Evolutionary conservation across 306 rosid genomes (phyloP), one percentile per base, ranked within the genome.

Genomic region (Rubus idaeus): DNA sequence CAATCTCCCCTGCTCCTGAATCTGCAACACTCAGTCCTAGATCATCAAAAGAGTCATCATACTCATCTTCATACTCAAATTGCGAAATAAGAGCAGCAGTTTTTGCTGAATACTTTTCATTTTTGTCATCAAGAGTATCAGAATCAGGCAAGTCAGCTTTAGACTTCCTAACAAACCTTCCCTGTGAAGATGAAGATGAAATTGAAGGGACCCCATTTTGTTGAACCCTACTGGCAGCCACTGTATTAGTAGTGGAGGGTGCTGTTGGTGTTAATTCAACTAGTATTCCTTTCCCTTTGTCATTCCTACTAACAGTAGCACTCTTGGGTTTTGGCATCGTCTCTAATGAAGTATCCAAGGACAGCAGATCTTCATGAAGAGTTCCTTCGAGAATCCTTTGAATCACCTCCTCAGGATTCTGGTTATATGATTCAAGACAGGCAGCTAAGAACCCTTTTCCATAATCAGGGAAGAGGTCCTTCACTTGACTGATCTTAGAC

Each of bases 31-130:
- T 96, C 65, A 96, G 84, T 82, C 99, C 99, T 70, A 96, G 89
- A 76, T 96, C 98, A 84, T 96, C 98, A 47, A 92, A 96, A 61
- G 99, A 96, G 84, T 96, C 97, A 11, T 96, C 98, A 40, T 96
- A 96, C 83, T 96, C 99, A 44, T 96, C 99, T 23, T 96, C 99
- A 74, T 92, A 96, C 82, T 96, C 99, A 73, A 87, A 96, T 70
- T 91, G 91, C 23, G 84, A 90, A 81, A 86, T 49, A 50, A 85
- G 78, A 52, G 91, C 85, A 73, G 90, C 89, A 71, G 86, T 86
- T 69, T 70, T 90, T 16, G 76, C 85, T 60, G 81, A 23, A 82
- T 85, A 88, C 51, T 73, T 78, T 63, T 75, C 83, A 20, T 85
- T 83, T 78, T 79, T 88, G 20, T 60, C 77, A 77, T 96, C 94